A percentile compares a stretch with the other conserved stretches of the same genome.
Conservation (phyloP, 306 rosid species). For the Citrullus mucosospermus region DNA sequence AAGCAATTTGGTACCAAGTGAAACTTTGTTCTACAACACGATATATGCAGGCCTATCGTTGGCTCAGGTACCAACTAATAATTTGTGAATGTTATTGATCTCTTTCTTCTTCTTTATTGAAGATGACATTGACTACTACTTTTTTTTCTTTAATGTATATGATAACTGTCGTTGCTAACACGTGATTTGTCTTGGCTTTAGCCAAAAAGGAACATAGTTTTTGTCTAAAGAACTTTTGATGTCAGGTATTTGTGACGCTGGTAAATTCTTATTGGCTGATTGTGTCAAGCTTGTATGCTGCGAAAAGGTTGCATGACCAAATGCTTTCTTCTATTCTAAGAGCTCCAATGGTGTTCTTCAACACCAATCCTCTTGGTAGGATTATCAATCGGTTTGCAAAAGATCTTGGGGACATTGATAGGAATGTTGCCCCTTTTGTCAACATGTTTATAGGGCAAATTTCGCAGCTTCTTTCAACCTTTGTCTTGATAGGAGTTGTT, state of each 20-base stretch:
- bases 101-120: neutral
- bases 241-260: constrained; percentile 66
- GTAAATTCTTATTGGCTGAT: constrained; percentile 75
- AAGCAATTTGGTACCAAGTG: constrained; percentile 22
- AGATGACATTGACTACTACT: neutral
- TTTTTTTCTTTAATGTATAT: constrained; percentile 9
- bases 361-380: constrained; percentile 87
- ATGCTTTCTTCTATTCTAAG: constrained; percentile 70
- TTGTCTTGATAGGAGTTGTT: constrained; percentile 82
- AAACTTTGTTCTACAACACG: constrained; percentile 49
- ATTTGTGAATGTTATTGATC: neutral
- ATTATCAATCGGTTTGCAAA: constrained; percentile 86
- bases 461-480: constrained; percentile 70
- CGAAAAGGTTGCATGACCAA: constrained; percentile 69
- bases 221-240: neutral
- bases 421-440: constrained; percentile 58
- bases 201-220: neutral
- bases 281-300: constrained; percentile 72
- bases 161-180: constrained; percentile 25
- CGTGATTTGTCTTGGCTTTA: constrained; percentile 3
- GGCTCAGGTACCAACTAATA: constrained; percentile 47
- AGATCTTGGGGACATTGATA: constrained; percentile 91
- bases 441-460: constrained; percentile 78
- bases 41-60: constrained; percentile 62
- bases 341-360: constrained; percentile 89